These are phyloP conservation scores for Plasmopara muralis DNA, from an alignment of 352 stramenopile genomes.

Conservation along the genomic window DNA sequence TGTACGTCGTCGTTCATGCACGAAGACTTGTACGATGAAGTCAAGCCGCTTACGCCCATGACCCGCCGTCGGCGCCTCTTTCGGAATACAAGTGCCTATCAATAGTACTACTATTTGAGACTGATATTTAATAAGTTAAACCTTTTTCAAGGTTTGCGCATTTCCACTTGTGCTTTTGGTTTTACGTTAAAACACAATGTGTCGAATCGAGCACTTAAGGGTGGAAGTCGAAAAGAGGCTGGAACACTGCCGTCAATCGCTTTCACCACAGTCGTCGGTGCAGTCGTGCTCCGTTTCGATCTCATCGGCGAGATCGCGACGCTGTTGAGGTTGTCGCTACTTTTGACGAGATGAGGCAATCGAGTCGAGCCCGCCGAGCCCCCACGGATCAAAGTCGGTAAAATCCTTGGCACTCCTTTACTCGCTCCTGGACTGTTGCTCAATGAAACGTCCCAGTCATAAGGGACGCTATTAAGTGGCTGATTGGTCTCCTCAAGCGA, in stretches of 20 bases:
- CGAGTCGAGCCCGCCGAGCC: constrained; percentile 22
- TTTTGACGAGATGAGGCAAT: constrained; percentile 18
- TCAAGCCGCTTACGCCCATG: background rate
- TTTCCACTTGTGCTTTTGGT: too few species aligned
- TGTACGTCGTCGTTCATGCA: constrained; percentile 6
- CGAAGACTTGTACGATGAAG: constrained; percentile 12
- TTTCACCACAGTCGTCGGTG: constrained; percentile 20
- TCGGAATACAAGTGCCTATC: too few species aligned
- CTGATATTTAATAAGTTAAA: background rate
- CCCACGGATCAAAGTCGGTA: constrained; percentile 2
- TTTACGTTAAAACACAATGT: too few species aligned
- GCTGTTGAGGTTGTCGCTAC: constrained; percentile 5
- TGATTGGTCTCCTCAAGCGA: constrained; percentile 26
- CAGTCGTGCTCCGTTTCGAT: constrained; percentile 39
- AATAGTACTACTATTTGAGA: too few species aligned
- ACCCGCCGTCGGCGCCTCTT: too few species aligned
- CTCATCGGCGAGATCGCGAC: constrained; percentile 31
- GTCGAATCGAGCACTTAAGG: constrained; percentile 24
- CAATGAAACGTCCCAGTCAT: background rate
- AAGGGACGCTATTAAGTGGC: background rate
- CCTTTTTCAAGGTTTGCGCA: too few species aligned
- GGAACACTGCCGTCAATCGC: constrained; percentile 15
- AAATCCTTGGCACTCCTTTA: too few species aligned
- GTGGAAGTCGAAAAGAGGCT: constrained; percentile 38
- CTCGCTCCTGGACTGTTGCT: too few species aligned